Conservation (phyloP, 805 yeast genomes). For the Nakazawaea ernobii region DNA sequence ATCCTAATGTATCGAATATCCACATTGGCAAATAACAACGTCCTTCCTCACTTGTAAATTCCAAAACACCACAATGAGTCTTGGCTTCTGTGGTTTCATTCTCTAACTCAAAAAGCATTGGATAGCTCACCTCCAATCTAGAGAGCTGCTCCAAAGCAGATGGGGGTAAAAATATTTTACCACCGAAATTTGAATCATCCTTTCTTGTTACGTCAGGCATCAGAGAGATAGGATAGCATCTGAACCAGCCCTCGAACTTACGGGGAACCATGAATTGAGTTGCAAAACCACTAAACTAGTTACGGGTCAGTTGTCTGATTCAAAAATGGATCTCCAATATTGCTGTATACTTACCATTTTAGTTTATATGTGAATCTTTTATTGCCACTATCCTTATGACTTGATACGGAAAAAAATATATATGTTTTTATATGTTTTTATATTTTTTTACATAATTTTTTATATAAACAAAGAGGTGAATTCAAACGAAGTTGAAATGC, state of each 20-base stretch:
- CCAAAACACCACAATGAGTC: slow-evolving; percentile 93
- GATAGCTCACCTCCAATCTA: slow-evolving; percentile 88
- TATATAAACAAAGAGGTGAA: too few relatives aligned
- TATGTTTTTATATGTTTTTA: too few relatives aligned
- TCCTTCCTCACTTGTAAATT: slow-evolving; percentile 97
- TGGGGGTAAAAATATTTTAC: slow-evolving; percentile 92
- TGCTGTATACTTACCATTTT: slow-evolving; percentile 1
- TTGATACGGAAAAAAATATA: too few relatives aligned
- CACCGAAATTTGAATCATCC: slow-evolving; percentile 85
- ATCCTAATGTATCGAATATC: slow-evolving; percentile 79
- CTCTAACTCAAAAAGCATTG: slow-evolving; percentile 83
- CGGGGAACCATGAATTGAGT: slow-evolving; percentile 18
- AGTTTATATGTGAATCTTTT: background rate
- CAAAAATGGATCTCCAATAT: background rate
- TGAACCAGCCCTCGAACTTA: slow-evolving; percentile 76
- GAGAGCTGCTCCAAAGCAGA: slow-evolving; percentile 85
- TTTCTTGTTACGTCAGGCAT: slow-evolving; percentile 73
- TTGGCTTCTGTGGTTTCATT: slow-evolving; percentile 51
- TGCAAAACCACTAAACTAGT: slow-evolving; percentile 11
- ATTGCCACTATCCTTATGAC: too few relatives aligned
- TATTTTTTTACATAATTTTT: too few relatives aligned
- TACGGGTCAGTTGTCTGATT: background rate
- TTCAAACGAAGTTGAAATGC: too few relatives aligned
- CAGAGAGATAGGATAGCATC: slow-evolving; percentile 89
- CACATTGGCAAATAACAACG: slow-evolving; percentile 91